Evolutionary conservation across 805 yeast genomes (phyloP).

Genomic region (Wickerhamomyces mucosus): DNA sequence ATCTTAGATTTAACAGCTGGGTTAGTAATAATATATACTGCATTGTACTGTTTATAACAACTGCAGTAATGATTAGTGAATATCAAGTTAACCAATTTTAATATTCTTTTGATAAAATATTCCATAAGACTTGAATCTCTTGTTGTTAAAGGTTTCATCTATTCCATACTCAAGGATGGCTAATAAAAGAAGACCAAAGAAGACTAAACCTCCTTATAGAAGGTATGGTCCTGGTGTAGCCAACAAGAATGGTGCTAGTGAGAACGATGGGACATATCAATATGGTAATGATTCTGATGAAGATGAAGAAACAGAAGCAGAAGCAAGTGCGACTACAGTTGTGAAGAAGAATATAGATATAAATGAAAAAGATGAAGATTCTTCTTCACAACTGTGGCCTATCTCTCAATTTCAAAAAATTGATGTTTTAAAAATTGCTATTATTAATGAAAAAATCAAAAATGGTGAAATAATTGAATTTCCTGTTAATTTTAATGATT

Average conservation of each 20-base stretch:
- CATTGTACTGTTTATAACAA: too few relatives aligned
- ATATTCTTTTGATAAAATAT: too few relatives aligned
- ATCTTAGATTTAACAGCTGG: too few relatives aligned
- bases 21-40: too few relatives aligned
- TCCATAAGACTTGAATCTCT: too few relatives aligned
- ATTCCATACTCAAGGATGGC: conserved; percentile 45
- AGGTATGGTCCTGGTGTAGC: conserved; percentile 48
- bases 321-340: conserved; percentile 14
- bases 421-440: conserved; percentile 29
- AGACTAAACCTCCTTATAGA: conserved; percentile 70
- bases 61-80: too few relatives aligned
- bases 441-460: conserved; percentile 19
- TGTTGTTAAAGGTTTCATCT: neutral
- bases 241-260: conserved; percentile 33
- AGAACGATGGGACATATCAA: too few relatives aligned
- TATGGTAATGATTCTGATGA: conserved; percentile 10
- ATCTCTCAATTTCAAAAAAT: conserved; percentile 39
- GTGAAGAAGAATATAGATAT: conserved; percentile 2
- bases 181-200: conserved; percentile 80
- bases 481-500: conserved; percentile 4
- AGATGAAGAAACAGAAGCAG: conserved; percentile 22
- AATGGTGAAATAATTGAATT: conserved; percentile 8
- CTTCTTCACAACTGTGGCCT: conserved; percentile 29
- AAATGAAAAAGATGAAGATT: neutral
- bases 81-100: too few relatives aligned